Percentiles rank a stretch among this genome's conserved stretches.
phyloP scores from a whole-genome alignment of 768 basidiomycete species.

The Galerina marginata region DNA sequence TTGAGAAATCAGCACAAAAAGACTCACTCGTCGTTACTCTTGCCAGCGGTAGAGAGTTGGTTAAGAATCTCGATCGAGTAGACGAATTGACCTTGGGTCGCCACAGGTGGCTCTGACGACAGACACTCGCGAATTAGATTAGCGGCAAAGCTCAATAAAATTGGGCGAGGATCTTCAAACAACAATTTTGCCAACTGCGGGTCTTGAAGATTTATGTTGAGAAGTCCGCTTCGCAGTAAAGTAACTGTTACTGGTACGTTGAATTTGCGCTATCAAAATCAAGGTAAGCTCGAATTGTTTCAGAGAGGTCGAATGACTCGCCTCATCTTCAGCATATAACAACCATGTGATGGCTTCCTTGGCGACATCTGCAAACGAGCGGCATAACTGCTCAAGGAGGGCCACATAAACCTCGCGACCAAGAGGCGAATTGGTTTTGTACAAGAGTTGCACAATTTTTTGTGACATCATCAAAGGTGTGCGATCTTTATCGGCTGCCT shows the following conservation, averaged over 20 bases:
- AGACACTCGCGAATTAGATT: slow-evolving; percentile 87
- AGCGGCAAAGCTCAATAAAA: slow-evolving; percentile 80
- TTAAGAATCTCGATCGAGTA: slow-evolving; percentile 82
- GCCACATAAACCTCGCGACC: slow-evolving; percentile 94
- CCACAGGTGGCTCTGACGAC: slow-evolving; percentile 79
- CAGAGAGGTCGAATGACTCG: slow-evolving; percentile 38
- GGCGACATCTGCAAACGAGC: slow-evolving; percentile 87
- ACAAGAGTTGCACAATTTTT: slow-evolving; percentile 94
- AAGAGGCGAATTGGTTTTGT: slow-evolving; percentile 85
- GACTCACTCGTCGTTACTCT: slow-evolving; percentile 88
- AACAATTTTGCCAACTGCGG: slow-evolving; percentile 89
- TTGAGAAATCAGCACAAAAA: slow-evolving; percentile 3
- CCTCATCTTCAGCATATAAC: slow-evolving; percentile 95
- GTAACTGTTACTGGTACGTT: slow-evolving; percentile 94
- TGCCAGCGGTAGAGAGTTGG: slow-evolving; percentile 73
- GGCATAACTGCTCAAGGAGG: slow-evolving; percentile 87
- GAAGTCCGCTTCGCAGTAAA: slow-evolving; percentile 81
- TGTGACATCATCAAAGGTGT: slow-evolving; percentile 94
- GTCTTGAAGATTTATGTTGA: slow-evolving; percentile 81
- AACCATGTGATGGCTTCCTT: slow-evolving; percentile 98
- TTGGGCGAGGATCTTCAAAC: slow-evolving; percentile 76
- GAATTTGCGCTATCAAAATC: slow-evolving; percentile 78
- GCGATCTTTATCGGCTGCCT: slow-evolving; percentile 79
- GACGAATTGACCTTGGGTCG: slow-evolving; percentile 79
- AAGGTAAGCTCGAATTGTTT: slow-evolving; percentile 9